phyloP scores from a whole-genome alignment of 108 stramenopile species.

The Phaeodactylum tricornutum region DNA sequence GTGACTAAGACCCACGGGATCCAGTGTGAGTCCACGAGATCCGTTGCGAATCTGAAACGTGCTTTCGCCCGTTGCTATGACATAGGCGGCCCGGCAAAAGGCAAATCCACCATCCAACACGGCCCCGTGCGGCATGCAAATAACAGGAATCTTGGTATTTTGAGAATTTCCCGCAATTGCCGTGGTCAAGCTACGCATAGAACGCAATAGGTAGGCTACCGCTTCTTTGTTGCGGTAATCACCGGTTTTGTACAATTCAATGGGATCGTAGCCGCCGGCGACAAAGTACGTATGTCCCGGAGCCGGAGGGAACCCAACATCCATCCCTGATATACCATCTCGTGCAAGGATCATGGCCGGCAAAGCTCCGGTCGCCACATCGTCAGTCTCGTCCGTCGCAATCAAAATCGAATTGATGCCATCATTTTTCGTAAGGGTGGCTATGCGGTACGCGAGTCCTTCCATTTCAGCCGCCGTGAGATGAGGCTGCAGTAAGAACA shows the following conservation, averaged over 20 bases:
- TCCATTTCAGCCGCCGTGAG: slow-evolving; percentile 52
- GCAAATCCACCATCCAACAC: slow-evolving; percentile 69
- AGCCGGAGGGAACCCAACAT: slow-evolving; percentile 8
- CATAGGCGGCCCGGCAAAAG: slow-evolving; percentile 49
- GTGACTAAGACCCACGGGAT: slow-evolving; percentile 72
- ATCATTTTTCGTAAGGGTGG: slow-evolving; percentile 41
- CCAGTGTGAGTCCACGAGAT: slow-evolving; percentile 60
- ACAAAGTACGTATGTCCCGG: slow-evolving; percentile 43
- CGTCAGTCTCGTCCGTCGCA: slow-evolving; percentile 48
- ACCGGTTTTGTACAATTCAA: slow-evolving; percentile 21
- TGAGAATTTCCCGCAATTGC: slow-evolving; percentile 41
- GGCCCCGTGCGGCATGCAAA: slow-evolving; percentile 62
- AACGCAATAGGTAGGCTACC: slow-evolving; percentile 29
- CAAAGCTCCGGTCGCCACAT: slow-evolving; percentile 9
- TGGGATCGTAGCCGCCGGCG: slow-evolving; percentile 65
- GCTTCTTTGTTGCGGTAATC: slow-evolving; percentile 6
- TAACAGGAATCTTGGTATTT: slow-evolving; percentile 47
- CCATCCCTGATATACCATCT: slow-evolving; percentile 9
- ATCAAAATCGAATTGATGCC: slow-evolving; percentile 54
- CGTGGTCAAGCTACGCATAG: slow-evolving; percentile 37
- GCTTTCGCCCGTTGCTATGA: slow-evolving; percentile 55
- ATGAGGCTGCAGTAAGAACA: slow-evolving; percentile 54
- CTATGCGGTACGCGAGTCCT: slow-evolving; percentile 65
- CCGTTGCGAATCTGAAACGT: slow-evolving; percentile 58
- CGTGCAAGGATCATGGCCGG: slow-evolving; percentile 15